Evolutionary conservation across 345 rosid genomes (phyloP).

Genomic region (Turnera subulata): DNA sequence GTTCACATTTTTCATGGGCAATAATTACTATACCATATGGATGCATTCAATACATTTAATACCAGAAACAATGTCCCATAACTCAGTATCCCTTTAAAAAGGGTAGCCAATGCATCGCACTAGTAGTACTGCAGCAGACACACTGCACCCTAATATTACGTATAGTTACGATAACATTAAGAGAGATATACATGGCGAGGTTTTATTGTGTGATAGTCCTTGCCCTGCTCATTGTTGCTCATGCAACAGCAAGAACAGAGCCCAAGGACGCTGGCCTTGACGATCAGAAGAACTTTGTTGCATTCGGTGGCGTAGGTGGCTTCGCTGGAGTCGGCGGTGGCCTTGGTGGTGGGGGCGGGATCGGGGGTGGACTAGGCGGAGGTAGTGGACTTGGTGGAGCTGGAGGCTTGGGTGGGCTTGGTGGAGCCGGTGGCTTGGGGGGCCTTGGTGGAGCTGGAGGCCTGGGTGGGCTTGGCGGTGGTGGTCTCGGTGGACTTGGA

Average conservation of each 20-base stretch:
- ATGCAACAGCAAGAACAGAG: slow-evolving; percentile 1
- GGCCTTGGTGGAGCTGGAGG: slow-evolving; percentile 2
- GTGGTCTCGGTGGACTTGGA: slow-evolving; percentile 7
- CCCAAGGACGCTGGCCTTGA: slow-evolving; percentile 15
- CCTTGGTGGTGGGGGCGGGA: slow-evolving; percentile 36
- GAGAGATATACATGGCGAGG: background rate
- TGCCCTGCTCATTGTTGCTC: slow-evolving; percentile 7
- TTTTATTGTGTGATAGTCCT: background rate
- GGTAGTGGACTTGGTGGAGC: slow-evolving; percentile 9
- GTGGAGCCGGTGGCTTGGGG: slow-evolving; percentile 2
- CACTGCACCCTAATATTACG: background rate
- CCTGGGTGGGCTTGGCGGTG: background rate
- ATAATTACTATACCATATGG: slow-evolving; percentile 8
- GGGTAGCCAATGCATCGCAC: background rate
- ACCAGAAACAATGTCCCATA: background rate
- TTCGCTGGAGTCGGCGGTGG: slow-evolving; percentile 45
- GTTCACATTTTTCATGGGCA: too few species aligned
- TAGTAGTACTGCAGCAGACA: background rate
- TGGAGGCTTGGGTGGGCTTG: slow-evolving; percentile 11
- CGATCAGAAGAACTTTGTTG: slow-evolving; percentile 15
- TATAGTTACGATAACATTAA: background rate
- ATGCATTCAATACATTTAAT: slow-evolving; percentile 10
- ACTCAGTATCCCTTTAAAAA: background rate
- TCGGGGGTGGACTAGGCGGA: slow-evolving; percentile 21
- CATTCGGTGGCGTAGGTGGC: slow-evolving; percentile 19